Conservation (phyloP, 345 rosid genomes). For the Sonneratia alba region DNA sequence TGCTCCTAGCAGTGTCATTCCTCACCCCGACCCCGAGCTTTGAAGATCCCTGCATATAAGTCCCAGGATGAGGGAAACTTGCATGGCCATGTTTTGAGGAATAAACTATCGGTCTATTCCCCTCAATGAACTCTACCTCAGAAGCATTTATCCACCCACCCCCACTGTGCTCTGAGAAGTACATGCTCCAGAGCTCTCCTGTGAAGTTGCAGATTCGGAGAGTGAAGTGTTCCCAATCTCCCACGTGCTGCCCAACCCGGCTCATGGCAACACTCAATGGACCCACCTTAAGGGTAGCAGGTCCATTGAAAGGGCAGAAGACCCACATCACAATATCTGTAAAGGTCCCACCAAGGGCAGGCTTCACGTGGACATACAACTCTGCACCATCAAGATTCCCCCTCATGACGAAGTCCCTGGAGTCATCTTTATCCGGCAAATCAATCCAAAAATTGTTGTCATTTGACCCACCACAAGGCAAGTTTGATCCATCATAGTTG, state of each 20-base stretch:
- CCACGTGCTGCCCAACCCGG: slow-evolving; percentile 66
- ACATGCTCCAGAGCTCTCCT: slow-evolving; percentile 70
- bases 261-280: slow-evolving; percentile 55
- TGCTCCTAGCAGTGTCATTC: slow-evolving; percentile 55
- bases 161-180: slow-evolving; percentile 83
- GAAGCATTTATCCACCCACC: slow-evolving; percentile 72
- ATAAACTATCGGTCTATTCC: slow-evolving; percentile 61
- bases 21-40: slow-evolving; percentile 73
- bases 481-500: slow-evolving; percentile 42
- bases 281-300: slow-evolving; percentile 76
- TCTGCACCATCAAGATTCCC: slow-evolving; percentile 68
- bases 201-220: slow-evolving; percentile 74
- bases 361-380: slow-evolving; percentile 81
- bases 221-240: slow-evolving; percentile 92
- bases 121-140: slow-evolving; percentile 50
- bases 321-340: slow-evolving; percentile 90
- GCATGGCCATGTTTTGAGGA: slow-evolving; percentile 84
- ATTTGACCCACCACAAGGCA: slow-evolving; percentile 63
- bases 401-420: slow-evolving; percentile 32
- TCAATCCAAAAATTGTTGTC: slow-evolving; percentile 77
- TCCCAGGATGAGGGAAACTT: slow-evolving; percentile 75
- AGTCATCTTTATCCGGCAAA: slow-evolving; percentile 50
- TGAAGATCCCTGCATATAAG: slow-evolving; percentile 65
- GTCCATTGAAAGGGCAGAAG: slow-evolving; percentile 87
- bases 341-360: slow-evolving; percentile 79